Base-by-base conservation (phyloP, 1,284 basidiomycete species). In the Leucoagaricus sp. region DNA sequence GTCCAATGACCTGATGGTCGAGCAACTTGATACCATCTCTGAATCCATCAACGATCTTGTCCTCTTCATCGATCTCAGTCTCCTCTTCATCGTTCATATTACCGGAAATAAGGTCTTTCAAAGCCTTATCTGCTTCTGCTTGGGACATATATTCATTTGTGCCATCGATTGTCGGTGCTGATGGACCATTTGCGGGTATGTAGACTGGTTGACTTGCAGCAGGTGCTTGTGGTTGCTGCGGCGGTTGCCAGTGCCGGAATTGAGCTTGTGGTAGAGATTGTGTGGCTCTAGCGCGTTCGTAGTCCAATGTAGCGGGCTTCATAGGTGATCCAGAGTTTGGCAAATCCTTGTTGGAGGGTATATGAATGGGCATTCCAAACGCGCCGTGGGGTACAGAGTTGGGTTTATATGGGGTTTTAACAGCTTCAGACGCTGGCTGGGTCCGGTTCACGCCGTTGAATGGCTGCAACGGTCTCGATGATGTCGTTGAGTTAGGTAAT, bases 1-100 rank as follows among this genome's bases (percentile, higher is more conserved):
- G 82, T 19, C 93, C 93, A 50, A 89, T 75, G 12, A 96, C 79
- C 66, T 98, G 95, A 72, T 98, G 95, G 1, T 93, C 90, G 63
- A 96, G 78, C 25, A 98, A 76, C 44, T 67, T 76, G 38, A 96
- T 80, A 13, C 80, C 81, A 13, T 87, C 81, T 8, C 76, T 76
- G 67, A 95, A 94, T 0, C 91, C 91, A 12, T 86, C 78, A 1
- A 94, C 87, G 2, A 77, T 73, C 1, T 87, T 83, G 57, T 91
- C 84, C 4, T 81, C 79, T 69, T 81, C 75, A 53, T 86, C 79
- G 40, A 90, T 79, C 52, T 86, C 82, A 26, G 77, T 74, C 34
- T 77, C 75, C 34, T 77, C 75, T 25, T 88, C 83, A 31, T 78
- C 79, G 44, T 77, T 76, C 64, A 84, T 80, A 23, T 73, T 73